Percentiles rank a stretch among this genome's conserved stretches.
These are phyloP conservation scores for Cornus controversa DNA, from an alignment of 148 eudicot genomes.

Conservation along the genomic window DNA sequence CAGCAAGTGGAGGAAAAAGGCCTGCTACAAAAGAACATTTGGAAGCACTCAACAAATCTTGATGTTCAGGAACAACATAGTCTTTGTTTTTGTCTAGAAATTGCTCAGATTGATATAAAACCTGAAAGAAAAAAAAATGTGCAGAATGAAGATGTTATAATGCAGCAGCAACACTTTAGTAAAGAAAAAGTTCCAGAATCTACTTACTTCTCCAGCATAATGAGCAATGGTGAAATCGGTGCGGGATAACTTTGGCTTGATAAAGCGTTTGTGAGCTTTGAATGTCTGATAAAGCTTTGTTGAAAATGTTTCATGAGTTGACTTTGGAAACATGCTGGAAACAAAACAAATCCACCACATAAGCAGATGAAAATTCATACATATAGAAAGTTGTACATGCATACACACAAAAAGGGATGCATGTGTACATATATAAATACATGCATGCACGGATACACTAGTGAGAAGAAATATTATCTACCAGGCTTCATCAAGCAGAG, in stretches of 20 bases:
- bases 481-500: slow-evolving; percentile 99
- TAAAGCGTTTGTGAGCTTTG: slow-evolving; percentile 72
- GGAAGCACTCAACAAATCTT: slow-evolving; percentile 85
- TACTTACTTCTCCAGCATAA: slow-evolving; percentile 94
- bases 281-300: slow-evolving; percentile 94
- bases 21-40: slow-evolving; percentile 82
- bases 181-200: slow-evolving; percentile 1
- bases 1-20: slow-evolving; percentile 76
- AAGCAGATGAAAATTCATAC: background rate
- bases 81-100: slow-evolving; percentile 98
- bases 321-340: slow-evolving; percentile 98
- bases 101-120: slow-evolving; percentile 85
- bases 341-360: slow-evolving; percentile 17
- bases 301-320: slow-evolving; percentile 95
- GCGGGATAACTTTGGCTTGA: slow-evolving; percentile 93
- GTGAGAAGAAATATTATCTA: slow-evolving; percentile 25
- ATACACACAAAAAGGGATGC: slow-evolving; percentile 3
- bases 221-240: slow-evolving; percentile 94
- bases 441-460: background rate
- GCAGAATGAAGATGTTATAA: slow-evolving; percentile 5
- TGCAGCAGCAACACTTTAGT: slow-evolving; percentile 8
- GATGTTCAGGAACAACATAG: slow-evolving; percentile 97
- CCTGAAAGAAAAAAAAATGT: slow-evolving; percentile 41
- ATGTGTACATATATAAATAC: background rate
- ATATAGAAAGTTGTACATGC: background rate